A percentile compares a stretch with the other conserved stretches of the same genome.
Conservation (phyloP, 1,284 basidiomycete genomes). For the Ganoderma leucocontextum region DNA sequence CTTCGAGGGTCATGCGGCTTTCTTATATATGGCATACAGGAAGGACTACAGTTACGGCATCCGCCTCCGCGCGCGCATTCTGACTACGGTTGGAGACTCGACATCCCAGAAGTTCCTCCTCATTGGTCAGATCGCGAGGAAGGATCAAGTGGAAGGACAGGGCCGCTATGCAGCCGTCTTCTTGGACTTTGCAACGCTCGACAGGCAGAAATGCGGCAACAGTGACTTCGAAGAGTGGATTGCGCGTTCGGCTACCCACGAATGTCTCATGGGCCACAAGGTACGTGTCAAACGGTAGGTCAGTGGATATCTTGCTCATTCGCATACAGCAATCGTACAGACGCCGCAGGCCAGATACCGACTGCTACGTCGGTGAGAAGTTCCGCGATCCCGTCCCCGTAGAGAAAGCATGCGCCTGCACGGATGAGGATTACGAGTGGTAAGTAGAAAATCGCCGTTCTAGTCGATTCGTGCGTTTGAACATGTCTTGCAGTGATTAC, state of each 20-base stretch:
- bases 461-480: background rate
- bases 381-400: slow-evolving; percentile 86
- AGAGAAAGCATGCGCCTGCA: slow-evolving; percentile 87
- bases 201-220: slow-evolving; percentile 75
- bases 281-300: slow-evolving; percentile 47
- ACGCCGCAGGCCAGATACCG: slow-evolving; percentile 83
- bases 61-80: slow-evolving; percentile 75
- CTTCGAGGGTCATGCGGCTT: background rate
- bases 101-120: slow-evolving; percentile 94
- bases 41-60: slow-evolving; percentile 74
- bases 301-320: background rate
- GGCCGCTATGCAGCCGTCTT: slow-evolving; percentile 80
- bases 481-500: slow-evolving; percentile 72
- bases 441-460: slow-evolving; percentile 46
- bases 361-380: slow-evolving; percentile 95
- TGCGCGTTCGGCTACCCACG: slow-evolving; percentile 69
- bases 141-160: slow-evolving; percentile 61
- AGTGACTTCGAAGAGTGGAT: slow-evolving; percentile 92
- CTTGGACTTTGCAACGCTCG: slow-evolving; percentile 85
- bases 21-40: slow-evolving; percentile 52
- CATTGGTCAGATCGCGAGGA: slow-evolving; percentile 77
- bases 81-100: slow-evolving; percentile 90
- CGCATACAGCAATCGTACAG: slow-evolving; percentile 87
- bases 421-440: slow-evolving; percentile 94
- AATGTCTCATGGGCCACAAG: slow-evolving; percentile 97